These are phyloP conservation scores for Boeremia exigua DNA, from an alignment of 2,329 filamentous ascomycete genomes.

Conservation along the genomic window DNA sequence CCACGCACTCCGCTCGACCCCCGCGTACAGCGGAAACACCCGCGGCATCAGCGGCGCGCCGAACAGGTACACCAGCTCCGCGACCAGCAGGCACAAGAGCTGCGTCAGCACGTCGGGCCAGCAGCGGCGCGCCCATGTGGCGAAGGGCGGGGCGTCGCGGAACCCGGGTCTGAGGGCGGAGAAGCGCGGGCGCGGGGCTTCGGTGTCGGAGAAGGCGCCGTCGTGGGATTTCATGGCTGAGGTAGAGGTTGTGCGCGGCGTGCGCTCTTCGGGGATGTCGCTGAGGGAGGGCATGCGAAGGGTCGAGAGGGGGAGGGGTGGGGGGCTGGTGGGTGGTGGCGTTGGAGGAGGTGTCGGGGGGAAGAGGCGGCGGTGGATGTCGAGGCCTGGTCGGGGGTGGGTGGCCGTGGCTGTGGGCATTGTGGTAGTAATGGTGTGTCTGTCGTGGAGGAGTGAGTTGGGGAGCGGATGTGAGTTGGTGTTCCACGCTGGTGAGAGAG, in stretches of 20 bases:
- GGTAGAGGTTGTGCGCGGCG: not conserved
- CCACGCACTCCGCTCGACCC: conserved; percentile 43
- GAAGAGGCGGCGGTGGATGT: not conserved
- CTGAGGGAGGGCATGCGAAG: not conserved
- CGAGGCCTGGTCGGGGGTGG: not conserved
- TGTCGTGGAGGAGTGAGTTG: no score
- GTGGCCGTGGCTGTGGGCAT: not conserved
- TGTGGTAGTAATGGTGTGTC: not conserved
- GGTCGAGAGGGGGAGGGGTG: not conserved
- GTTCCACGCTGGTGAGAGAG: no score
- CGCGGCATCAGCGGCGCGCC: conserved; percentile 64
- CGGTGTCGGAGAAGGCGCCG: not conserved
- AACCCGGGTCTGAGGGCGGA: conserved; percentile 17
- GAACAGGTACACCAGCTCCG: conserved; percentile 40
- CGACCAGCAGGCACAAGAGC: conserved; percentile 64
- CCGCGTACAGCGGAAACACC: conserved; percentile 56
- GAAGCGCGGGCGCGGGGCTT: not conserved
- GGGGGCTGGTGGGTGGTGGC: not conserved
- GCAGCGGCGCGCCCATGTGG: conserved; percentile 17
- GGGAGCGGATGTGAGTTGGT: no score
- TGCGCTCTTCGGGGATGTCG: conserved; percentile 4
- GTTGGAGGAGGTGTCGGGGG: not conserved
- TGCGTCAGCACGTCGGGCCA: conserved; percentile 70
- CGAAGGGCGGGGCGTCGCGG: conserved; percentile 20
- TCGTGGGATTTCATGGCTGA: not conserved